A percentile compares a stretch with the other conserved stretches of the same genome.
Conservation (phyloP, 371 early-diverging fungal genomes). For the Apophysomyces trapeziformis region DNA sequence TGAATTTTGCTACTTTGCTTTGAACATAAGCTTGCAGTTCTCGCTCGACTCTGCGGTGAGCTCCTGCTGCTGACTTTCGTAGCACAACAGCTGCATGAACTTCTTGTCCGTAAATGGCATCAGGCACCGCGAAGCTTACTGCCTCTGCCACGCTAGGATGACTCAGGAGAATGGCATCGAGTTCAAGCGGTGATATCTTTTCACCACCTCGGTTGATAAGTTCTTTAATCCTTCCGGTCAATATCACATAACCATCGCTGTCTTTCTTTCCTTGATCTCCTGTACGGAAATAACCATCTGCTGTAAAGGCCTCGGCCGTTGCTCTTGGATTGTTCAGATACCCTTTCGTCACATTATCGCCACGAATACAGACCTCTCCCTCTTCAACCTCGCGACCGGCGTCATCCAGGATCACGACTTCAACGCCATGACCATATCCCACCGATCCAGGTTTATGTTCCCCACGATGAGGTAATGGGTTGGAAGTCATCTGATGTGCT, state of each 20-base stretch:
- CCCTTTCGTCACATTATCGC: constrained; percentile 77
- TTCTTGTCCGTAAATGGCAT: constrained; percentile 83
- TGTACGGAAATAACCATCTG: constrained; percentile 76
- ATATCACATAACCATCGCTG: constrained; percentile 69
- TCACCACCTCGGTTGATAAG: constrained; percentile 84
- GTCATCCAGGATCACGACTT: constrained; percentile 74
- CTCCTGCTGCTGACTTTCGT: constrained; percentile 25
- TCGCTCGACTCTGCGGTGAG: constrained; percentile 37
- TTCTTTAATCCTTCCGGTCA: constrained; percentile 85
- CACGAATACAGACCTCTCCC: constrained; percentile 88
- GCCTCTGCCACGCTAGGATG: constrained; percentile 79
- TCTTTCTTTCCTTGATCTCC: constrained; percentile 83
- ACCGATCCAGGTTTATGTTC: constrained; percentile 83
- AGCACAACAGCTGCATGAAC: constrained; percentile 81
- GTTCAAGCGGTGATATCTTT: constrained; percentile 81
- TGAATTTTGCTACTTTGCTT: constrained; percentile 74
- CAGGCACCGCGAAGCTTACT: constrained; percentile 76
- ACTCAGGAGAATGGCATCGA: constrained; percentile 78
- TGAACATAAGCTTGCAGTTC: constrained; percentile 55
- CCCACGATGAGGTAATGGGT: constrained; percentile 75
- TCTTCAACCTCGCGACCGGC: constrained; percentile 56
- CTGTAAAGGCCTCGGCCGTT: constrained; percentile 69
- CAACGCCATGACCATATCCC: constrained; percentile 83
- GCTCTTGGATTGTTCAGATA: constrained; percentile 85
- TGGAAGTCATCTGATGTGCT: constrained; percentile 89